Evolutionary conservation across 2,329 filamentous ascomycete species (phyloP).

Genomic region (Rachicladosporium sp.): DNA sequence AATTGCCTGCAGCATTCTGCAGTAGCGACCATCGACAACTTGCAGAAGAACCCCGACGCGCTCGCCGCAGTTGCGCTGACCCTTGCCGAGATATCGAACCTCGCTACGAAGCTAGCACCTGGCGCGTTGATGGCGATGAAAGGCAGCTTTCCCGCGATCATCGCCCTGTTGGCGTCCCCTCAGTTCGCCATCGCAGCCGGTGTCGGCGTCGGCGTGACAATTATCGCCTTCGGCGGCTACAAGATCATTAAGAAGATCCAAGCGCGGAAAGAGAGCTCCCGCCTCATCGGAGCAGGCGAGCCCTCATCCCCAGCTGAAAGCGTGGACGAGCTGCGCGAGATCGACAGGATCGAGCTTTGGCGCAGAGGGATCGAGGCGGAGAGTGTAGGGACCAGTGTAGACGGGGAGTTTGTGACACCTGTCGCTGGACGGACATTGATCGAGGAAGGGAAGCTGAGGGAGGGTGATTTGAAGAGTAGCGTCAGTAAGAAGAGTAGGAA

Average conservation of each 20-base stretch:
- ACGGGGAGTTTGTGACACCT: slow-evolving; percentile 54
- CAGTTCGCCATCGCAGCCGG: slow-evolving; percentile 91
- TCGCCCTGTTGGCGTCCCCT: slow-evolving; percentile 74
- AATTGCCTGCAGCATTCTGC: slow-evolving; percentile 81
- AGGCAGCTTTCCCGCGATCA: slow-evolving; percentile 69
- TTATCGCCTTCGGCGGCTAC: slow-evolving; percentile 91
- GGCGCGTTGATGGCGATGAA: slow-evolving; percentile 65
- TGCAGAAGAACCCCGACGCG: slow-evolving; percentile 75
- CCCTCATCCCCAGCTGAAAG: slow-evolving; percentile 15
- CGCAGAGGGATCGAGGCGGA: slow-evolving; percentile 50
- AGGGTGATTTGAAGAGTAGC: slow-evolving; percentile 30
- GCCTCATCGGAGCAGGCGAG: slow-evolving; percentile 12
- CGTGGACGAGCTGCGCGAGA: slow-evolving; percentile 46
- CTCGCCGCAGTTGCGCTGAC: slow-evolving; percentile 89
- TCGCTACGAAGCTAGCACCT: slow-evolving; percentile 75
- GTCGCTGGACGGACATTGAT: slow-evolving; percentile 36
- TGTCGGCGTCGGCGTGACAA: slow-evolving; percentile 80
- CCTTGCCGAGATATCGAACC: slow-evolving; percentile 75
- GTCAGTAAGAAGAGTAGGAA: slow-evolving; percentile 4
- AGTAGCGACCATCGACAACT: slow-evolving; percentile 65
- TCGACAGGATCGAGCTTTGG: slow-evolving; percentile 49
- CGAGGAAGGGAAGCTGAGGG: slow-evolving; percentile 34
- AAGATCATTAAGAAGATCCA: slow-evolving; percentile 89
- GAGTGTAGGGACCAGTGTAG: slow-evolving; percentile 49
- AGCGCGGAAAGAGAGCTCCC: slow-evolving; percentile 19